Percentiles rank a stretch among this genome's conserved stretches.
Evolutionary conservation across 2,329 filamentous ascomycete genomes (phyloP).

Genomic region (Ilyonectria robusta): DNA sequence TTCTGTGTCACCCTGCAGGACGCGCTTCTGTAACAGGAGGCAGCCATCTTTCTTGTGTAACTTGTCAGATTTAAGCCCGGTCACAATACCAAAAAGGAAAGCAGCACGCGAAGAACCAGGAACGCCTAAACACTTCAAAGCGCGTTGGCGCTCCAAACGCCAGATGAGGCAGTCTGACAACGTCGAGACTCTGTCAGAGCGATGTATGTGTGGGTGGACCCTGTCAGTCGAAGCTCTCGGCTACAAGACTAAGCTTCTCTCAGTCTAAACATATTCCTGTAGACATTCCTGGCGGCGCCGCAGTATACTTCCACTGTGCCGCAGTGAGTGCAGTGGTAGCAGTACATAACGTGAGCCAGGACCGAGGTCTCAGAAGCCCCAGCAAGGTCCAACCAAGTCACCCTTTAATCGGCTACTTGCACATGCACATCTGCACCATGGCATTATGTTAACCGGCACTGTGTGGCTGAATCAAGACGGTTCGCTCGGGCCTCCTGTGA

Average conservation of each 20-base stretch:
- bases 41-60: background rate
- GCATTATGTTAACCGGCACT: background rate
- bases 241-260: too few relatives aligned
- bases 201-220: too few relatives aligned
- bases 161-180: too few relatives aligned
- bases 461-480: background rate
- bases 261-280: too few relatives aligned
- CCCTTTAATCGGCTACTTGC: background rate
- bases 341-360: too few relatives aligned
- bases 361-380: too few relatives aligned
- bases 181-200: too few relatives aligned
- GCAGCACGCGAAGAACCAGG: background rate
- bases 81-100: background rate
- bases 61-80: background rate
- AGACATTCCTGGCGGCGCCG: too few relatives aligned
- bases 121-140: background rate
- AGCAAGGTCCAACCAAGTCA: too few relatives aligned
- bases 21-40: background rate
- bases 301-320: too few relatives aligned
- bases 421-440: background rate
- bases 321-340: too few relatives aligned
- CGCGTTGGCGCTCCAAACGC: background rate
- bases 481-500: background rate
- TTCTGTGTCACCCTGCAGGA: background rate
- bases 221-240: too few relatives aligned